Conservation (phyloP, 805 yeast species). For the Torulaspora gathmanii region DNA sequence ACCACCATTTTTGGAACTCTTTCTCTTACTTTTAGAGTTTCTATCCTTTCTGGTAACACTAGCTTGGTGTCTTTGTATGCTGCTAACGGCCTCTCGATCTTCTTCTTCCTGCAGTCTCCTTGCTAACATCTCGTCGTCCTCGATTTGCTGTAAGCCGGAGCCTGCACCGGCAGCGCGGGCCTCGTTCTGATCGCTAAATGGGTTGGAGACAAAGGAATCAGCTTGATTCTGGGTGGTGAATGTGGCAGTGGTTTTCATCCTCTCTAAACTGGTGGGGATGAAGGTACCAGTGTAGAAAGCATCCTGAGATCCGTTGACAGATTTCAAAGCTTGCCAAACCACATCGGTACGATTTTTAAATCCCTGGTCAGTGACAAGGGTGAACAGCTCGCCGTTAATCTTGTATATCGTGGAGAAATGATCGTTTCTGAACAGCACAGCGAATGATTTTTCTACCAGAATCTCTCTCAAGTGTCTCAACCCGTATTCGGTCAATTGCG, state of each 20-base stretch:
- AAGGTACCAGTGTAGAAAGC: conserved; percentile 65
- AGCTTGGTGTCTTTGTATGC: conserved; percentile 38
- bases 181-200: conserved; percentile 22
- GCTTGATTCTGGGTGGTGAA: conserved; percentile 1
- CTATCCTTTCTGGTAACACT: conserved; percentile 6
- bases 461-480: conserved; percentile 42
- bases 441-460: conserved; percentile 50
- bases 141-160: conserved; percentile 15
- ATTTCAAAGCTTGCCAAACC: conserved; percentile 77
- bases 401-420: conserved; percentile 74
- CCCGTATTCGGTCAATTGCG: conserved; percentile 76
- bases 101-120: conserved; percentile 50
- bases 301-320: conserved; percentile 67
- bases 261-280: conserved; percentile 38
- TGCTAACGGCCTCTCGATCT: conserved; percentile 47
- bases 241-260: conserved; percentile 10
- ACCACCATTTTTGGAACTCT: not conserved
- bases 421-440: conserved; percentile 82
- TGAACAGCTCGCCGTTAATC: conserved; percentile 47
- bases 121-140: conserved; percentile 44
- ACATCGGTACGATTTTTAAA: conserved; percentile 44
- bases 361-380: conserved; percentile 72
- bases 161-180: conserved; percentile 3
- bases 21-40: conserved; percentile 10
- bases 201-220: conserved; percentile 19